Base-by-base conservation (phyloP, 345 rosid genomes). In the Cardamine occulta region DNA sequence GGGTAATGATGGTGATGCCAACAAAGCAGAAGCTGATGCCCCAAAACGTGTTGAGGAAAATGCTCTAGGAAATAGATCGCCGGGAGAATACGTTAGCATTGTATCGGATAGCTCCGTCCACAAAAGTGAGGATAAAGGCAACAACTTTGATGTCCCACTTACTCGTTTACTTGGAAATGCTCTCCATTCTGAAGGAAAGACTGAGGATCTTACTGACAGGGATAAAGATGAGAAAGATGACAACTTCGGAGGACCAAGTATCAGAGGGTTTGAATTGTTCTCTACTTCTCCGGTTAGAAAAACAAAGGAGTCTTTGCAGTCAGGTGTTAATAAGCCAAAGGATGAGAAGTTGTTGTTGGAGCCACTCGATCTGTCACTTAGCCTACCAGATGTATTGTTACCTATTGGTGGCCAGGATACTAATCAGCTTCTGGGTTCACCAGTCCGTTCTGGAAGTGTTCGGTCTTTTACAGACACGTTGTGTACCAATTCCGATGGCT, bases 331-430 rank as follows among this genome's bases (percentile, higher is more conserved):
- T 49, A 88, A 83, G 80, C 81, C 73, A 18, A 95, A 86, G 68
- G 89, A 86, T 67, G 95, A 85, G 74, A 88, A 85, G 80, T 81
- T 82, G 55, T n/a, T n/a, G n/a, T 58, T 95, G 81, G 97, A 89
- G 80, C 87, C 93, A 37, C 93, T 90, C 73, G 97, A 92, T 88
- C 92, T 95, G 42, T 89, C 97, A 73, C 97, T 95, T 68, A 89
- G 99, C 76, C 83, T 95, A 80, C 99, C 99, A 31, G 87, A 85
- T 86, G 88, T 95, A 10, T 67, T 95, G 80, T 83, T 89, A 69
- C 97, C 97, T 4, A 82, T 88, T 69, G 90, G 95, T 56, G 87
- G 93, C 71, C 78, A 63, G 37, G 92, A 85, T 75, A 58, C 80
- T 66, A 57, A 73, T 62, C 81, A 78, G 70, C 83, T 73, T 63